phyloP scores from a whole-genome alignment of 1,284 basidiomycete genomes.

The Mycosarcoma maydis region DNA sequence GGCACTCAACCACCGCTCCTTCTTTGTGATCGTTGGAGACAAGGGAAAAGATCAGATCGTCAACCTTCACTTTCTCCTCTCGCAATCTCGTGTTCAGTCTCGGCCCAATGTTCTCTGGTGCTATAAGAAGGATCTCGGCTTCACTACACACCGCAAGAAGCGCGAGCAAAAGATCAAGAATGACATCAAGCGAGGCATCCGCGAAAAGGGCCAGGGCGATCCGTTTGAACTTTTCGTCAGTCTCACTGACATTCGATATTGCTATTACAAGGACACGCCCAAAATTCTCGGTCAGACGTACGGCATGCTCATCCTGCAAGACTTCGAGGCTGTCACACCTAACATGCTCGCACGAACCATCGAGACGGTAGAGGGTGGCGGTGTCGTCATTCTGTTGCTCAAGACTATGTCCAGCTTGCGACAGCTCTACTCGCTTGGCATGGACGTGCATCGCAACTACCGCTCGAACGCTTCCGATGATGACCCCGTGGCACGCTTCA shows the following conservation, averaged over 20 bases:
- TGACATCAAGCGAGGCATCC: conserved; percentile 78
- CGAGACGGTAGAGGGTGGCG: conserved; percentile 98
- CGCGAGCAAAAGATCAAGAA: conserved; percentile 66
- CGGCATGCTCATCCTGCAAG: conserved; percentile 96
- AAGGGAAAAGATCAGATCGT: conserved; percentile 94
- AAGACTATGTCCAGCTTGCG: conserved; percentile 94
- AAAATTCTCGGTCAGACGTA: conserved; percentile 87
- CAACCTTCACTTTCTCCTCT: conserved; percentile 86
- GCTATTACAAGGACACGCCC: conserved; percentile 67
- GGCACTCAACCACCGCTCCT: conserved; percentile 81
- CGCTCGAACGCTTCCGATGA: conserved; percentile 85
- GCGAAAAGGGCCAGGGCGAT: conserved; percentile 89
- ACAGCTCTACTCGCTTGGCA: conserved; percentile 94
- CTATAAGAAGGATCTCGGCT: conserved; percentile 65
- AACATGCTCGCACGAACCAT: conserved; percentile 96
- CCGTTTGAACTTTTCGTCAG: conserved; percentile 98
- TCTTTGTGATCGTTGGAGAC: conserved; percentile 97
- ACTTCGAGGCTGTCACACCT: conserved; percentile 98
- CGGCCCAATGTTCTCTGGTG: conserved; percentile 64
- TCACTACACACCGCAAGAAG: conserved; percentile 89
- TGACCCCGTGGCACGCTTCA: conserved; percentile 91
- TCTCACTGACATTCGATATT: conserved; percentile 97
- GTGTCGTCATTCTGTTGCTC: conserved; percentile 87
- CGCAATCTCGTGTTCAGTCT: conserved; percentile 56
- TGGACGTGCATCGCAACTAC: conserved; percentile 81